A percentile compares a stretch with the other conserved stretches of the same genome.
phyloP scores from a whole-genome alignment of 371 early-diverging fungal species.

The Apophysomyces trapeziformis region DNA sequence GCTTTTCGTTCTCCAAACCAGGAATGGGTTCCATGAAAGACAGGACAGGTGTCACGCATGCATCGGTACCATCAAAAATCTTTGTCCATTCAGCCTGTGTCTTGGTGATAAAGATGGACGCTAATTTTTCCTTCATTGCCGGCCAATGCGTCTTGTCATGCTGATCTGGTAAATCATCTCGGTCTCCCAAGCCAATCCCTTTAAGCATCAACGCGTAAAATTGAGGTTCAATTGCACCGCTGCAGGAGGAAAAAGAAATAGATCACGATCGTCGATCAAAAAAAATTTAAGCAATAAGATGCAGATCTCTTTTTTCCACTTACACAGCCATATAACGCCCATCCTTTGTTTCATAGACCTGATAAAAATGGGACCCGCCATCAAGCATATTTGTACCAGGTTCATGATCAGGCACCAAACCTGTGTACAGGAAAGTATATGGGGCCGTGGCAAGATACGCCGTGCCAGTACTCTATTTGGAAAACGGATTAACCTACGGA shows the following conservation, averaged over 20 bases:
- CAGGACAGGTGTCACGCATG: slow-evolving; percentile 77
- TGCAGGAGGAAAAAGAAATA: slow-evolving; percentile 19
- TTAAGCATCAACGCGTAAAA: slow-evolving; percentile 68
- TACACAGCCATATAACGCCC: slow-evolving; percentile 71
- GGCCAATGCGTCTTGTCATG: slow-evolving; percentile 61
- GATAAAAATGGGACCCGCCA: slow-evolving; percentile 76
- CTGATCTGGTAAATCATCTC: slow-evolving; percentile 54
- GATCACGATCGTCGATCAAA: neutral
- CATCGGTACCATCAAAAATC: slow-evolving; percentile 72
- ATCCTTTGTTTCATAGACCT: slow-evolving; percentile 75
- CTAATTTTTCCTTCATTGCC: slow-evolving; percentile 54
- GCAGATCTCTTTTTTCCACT: slow-evolving; percentile 15
- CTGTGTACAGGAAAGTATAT: slow-evolving; percentile 65
- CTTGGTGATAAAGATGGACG: slow-evolving; percentile 54
- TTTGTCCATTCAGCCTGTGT: slow-evolving; percentile 71
- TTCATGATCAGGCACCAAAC: slow-evolving; percentile 56
- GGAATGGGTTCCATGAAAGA: slow-evolving; percentile 51
- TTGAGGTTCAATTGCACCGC: slow-evolving; percentile 75
- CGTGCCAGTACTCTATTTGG: slow-evolving; percentile 52
- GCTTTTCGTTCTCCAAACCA: slow-evolving; percentile 4
- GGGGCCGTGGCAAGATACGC: slow-evolving; percentile 59
- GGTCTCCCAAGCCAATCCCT: slow-evolving; percentile 50
- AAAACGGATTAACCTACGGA: neutral
- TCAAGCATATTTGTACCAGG: slow-evolving; percentile 72
- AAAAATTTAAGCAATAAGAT: neutral